Conservation (phyloP, 768 basidiomycete species). For the Leucosporidium scottii region DNA sequence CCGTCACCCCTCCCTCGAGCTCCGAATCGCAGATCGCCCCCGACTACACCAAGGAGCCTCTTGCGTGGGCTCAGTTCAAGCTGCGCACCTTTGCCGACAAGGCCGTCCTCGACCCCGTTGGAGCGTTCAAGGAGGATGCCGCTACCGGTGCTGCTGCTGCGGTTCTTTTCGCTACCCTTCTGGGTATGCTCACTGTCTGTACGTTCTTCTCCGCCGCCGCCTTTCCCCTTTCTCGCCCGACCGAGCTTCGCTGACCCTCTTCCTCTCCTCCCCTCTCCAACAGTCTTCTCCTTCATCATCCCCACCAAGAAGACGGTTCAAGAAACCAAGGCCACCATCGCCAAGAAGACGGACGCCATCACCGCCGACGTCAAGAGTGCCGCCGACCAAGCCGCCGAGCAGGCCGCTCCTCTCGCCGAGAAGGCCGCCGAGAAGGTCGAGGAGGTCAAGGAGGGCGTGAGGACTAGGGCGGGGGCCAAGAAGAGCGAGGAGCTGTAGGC, state of each 20-base stretch:
- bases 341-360: constrained; percentile 28
- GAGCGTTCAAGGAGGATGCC: constrained; percentile 79
- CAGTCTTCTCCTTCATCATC: constrained; percentile 32
- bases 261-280: constrained; percentile 51
- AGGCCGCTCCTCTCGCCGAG: neutral
- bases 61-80: constrained; percentile 71
- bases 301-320: constrained; percentile 33
- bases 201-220: neutral
- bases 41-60: constrained; percentile 64
- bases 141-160: constrained; percentile 71
- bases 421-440: constrained; percentile 11
- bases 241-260: constrained; percentile 67
- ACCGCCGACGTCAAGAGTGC: constrained; percentile 10
- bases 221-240: constrained; percentile 38
- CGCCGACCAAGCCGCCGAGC: neutral
- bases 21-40: constrained; percentile 48
- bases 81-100: constrained; percentile 72
- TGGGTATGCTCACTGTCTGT: constrained; percentile 65
- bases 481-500: neutral
- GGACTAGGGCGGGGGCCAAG: constrained; percentile 4
- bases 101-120: constrained; percentile 65
- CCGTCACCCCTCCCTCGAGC: constrained; percentile 44
- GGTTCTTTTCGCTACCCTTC: constrained; percentile 64
- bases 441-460: neutral
- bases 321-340: constrained; percentile 31